These are phyloP conservation scores for Coemansia erecta DNA, from an alignment of 192 early-diverging fungal species.

Conservation along the genomic window DNA sequence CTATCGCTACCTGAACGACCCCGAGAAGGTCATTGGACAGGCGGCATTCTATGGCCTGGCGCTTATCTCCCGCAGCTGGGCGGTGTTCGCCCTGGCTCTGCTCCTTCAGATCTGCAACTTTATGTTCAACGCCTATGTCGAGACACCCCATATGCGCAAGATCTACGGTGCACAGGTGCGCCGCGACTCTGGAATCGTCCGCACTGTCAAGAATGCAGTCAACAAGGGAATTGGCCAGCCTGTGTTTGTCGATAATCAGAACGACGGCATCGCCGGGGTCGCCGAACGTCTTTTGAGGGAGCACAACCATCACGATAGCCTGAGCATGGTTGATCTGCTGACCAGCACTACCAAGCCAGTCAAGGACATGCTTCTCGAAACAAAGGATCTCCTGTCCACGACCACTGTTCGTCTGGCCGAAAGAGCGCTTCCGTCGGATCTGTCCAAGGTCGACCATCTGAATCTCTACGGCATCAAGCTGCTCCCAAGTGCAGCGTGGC, in stretches of 20 bases:
- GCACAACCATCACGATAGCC: constrained; percentile 7
- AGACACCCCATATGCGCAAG: constrained; percentile 88
- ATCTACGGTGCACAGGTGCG: constrained; percentile 84
- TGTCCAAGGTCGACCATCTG: constrained; percentile 30
- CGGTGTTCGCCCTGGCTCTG: constrained; percentile 81
- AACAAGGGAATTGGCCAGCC: constrained; percentile 50
- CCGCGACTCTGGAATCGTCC: constrained; percentile 73
- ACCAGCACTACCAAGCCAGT: constrained; percentile 67
- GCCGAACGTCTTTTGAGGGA: background rate
- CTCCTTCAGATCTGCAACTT: constrained; percentile 81
- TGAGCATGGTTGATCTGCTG: constrained; percentile 32
- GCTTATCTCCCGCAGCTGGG: constrained; percentile 76
- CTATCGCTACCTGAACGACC: constrained; percentile 93
- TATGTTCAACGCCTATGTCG: constrained; percentile 83
- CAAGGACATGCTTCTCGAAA: constrained; percentile 60
- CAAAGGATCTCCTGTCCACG: constrained; percentile 43
- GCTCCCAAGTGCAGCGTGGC: constrained; percentile 25
- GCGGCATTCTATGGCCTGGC: constrained; percentile 93
- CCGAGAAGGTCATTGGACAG: constrained; percentile 90
- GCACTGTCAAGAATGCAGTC: constrained; percentile 55
- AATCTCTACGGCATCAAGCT: constrained; percentile 13
- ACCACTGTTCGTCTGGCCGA: constrained; percentile 52
- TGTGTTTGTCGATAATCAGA: constrained; percentile 25
- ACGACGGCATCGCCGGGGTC: background rate
- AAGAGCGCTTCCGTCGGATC: constrained; percentile 33